Evolutionary conservation across 805 yeast species (phyloP), one percentile per base, ranked within the genome.

Genomic region (Cyberlindnera sargentensis): DNA sequence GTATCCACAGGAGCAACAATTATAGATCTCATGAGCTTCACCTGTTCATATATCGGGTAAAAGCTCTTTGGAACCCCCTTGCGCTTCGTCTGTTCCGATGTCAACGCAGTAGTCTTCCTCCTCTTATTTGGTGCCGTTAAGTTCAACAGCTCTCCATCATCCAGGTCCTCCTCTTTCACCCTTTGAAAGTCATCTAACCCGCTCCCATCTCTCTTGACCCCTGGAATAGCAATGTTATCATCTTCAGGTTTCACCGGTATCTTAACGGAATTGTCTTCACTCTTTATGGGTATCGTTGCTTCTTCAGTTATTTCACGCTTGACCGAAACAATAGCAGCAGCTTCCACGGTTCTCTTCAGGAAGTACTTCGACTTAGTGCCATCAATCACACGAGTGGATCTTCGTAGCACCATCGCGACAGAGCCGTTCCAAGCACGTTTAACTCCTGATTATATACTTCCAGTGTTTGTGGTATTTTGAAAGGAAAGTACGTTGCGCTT

Each of bases 1-100:
- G 80, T 71, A 58, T 90, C 97, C 2, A 90, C 97, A 0, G 97
- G 96, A 0, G 97, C 79, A n/a, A 65, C 62, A 10, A 82, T 70
- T 40, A 70, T 68, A 4, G 71, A 52, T 46, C 97, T 70, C 93
- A 88, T 84, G 24, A 62, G 65, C 42, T 80, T 78, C 31, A 89
- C 68, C 46, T 70, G 75, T 40, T 77, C 66, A 54, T 82, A 84
- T 37, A 82, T 73, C 2, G 70, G 66, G 46, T 65, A 61, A 67
- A 84, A 84, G 50, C 74, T 71, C 39, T 57, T 55, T 0, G 84
- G 77, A 2, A 49, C 36, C 25, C 39, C 34, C 25, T 5, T 35
- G 20, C 20, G 20, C 20, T 6, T 9, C 30, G 9, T 28, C 9
- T 28, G 30, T 28, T 28, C 30, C 30, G 30, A 6, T 6, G 30